Evolutionary conservation across 1,284 basidiomycete genomes (phyloP).

Genomic region (Malassezia caprae): DNA sequence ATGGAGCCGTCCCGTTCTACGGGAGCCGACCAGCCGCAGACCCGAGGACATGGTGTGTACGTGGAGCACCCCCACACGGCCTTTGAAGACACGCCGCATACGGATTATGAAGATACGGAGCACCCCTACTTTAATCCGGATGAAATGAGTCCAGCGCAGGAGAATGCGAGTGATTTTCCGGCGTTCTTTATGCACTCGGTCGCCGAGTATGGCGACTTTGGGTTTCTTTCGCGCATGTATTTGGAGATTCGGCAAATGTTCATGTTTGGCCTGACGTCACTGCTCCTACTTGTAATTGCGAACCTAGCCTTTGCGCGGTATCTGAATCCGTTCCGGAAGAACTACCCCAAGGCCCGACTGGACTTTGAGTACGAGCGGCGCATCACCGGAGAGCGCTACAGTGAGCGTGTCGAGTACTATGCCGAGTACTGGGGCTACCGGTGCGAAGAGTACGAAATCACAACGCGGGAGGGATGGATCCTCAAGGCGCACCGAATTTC

Average conservation of each 20-base stretch:
- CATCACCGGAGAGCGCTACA: constrained; percentile 44
- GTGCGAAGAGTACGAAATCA: constrained; percentile 46
- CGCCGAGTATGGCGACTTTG: constrained; percentile 37
- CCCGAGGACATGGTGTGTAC: constrained; percentile 3
- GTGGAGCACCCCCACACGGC: constrained; percentile 9
- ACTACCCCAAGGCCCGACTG: constrained; percentile 28
- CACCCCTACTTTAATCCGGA: neutral
- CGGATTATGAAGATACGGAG: neutral
- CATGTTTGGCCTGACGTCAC: constrained; percentile 29
- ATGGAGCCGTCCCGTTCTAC: neutral
- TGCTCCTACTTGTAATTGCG: constrained; percentile 24
- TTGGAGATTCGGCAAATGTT: constrained; percentile 34
- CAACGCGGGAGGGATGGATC: constrained; percentile 45
- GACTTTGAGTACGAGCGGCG: constrained; percentile 46
- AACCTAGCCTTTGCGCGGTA: constrained; percentile 31
- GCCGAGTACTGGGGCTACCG: constrained; percentile 49
- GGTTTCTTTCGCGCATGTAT: constrained; percentile 23
- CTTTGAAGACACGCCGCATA: neutral
- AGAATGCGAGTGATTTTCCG: constrained; percentile 4
- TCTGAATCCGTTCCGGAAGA: constrained; percentile 42
- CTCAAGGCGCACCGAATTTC: constrained; percentile 46
- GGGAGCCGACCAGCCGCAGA: neutral
- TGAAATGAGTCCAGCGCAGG: neutral
- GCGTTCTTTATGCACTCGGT: constrained; percentile 45
- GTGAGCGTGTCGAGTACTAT: constrained; percentile 40